phyloP scores from a whole-genome alignment of 495 filamentous ascomycete species.

The Penicillium coffeae region DNA sequence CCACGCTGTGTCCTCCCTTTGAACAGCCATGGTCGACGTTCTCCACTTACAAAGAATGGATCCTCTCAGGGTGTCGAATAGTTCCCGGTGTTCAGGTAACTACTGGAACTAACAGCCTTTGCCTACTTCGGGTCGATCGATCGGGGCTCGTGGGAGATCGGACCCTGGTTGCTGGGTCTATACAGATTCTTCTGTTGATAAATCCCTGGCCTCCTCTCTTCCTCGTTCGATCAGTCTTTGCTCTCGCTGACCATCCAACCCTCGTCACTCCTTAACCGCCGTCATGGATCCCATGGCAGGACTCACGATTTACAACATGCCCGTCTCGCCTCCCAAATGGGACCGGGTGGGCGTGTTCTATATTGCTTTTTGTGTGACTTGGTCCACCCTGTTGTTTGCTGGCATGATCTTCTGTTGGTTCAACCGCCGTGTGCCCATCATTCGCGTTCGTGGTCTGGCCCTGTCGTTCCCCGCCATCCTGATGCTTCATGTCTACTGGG shows the following conservation, averaged over 20 bases:
- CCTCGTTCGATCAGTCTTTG: not conserved
- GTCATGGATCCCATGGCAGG: constrained; percentile 5
- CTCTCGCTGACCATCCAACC: not conserved
- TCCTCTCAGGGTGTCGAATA: too few species aligned
- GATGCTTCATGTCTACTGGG: constrained; percentile 12
- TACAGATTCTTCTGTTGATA: not conserved
- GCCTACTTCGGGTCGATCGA: not conserved
- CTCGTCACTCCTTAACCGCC: not conserved
- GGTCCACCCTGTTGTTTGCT: constrained; percentile 2
- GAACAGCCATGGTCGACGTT: too few species aligned
- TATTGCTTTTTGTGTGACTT: constrained; percentile 7
- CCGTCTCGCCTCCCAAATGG: constrained; percentile 5
- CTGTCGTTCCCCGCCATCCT: constrained; percentile 7
- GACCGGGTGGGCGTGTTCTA: constrained; percentile 9
- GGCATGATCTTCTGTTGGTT: constrained; percentile 9
- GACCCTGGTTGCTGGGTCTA: not conserved
- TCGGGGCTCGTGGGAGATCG: not conserved
- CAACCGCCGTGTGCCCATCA: constrained; percentile 7
- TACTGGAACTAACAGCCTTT: not conserved
- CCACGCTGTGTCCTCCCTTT: too few species aligned
- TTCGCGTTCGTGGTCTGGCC: constrained; percentile 6
- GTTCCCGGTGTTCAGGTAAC: constrained; percentile 2
- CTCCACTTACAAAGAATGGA: too few species aligned
- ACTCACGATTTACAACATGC: constrained; percentile 11
- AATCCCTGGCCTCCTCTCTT: not conserved